Evolutionary conservation across 495 filamentous ascomycete species (phyloP).

Genomic region (Viridothelium virens): DNA sequence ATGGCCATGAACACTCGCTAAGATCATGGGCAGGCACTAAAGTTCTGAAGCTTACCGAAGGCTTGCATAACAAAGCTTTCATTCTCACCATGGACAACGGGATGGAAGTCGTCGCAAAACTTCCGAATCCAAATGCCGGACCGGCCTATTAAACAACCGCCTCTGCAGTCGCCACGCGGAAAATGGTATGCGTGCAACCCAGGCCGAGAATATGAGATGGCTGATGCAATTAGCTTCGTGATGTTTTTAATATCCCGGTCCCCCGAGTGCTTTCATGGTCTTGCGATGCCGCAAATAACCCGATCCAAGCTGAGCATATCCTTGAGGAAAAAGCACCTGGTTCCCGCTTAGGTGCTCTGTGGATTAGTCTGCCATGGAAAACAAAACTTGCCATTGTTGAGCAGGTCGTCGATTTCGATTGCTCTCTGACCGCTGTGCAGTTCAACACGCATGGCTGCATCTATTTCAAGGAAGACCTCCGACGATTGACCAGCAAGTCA

Average conservation of each 20-base stretch:
- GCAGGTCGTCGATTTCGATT: conserved; percentile 37
- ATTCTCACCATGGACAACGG: conserved; percentile 19
- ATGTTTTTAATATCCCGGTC: conserved; percentile 24
- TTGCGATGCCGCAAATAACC: neutral
- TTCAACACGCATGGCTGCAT: conserved; percentile 38
- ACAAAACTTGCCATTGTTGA: conserved; percentile 30
- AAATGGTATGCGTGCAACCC: neutral
- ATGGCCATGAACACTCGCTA: conserved; percentile 11
- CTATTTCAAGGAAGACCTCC: conserved; percentile 36
- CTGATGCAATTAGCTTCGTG: conserved; percentile 30
- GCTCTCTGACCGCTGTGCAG: conserved; percentile 28
- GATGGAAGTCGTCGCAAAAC: conserved; percentile 18
- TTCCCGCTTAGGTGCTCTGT: neutral
- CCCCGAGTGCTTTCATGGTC: neutral
- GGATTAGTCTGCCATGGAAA: conserved; percentile 26
- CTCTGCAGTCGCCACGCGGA: conserved; percentile 11
- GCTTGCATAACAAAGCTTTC: conserved; percentile 21
- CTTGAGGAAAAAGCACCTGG: neutral
- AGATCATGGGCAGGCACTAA: conserved; percentile 27
- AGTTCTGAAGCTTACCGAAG: conserved; percentile 33
- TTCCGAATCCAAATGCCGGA: conserved; percentile 20
- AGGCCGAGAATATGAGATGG: neutral
- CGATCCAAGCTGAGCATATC: neutral
- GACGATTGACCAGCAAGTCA: neutral
- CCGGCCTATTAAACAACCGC: conserved; percentile 8